Percentiles rank a stretch among this genome's conserved stretches.
phyloP scores from a whole-genome alignment of 1,284 basidiomycete genomes.

The Naganishia cerealis region DNA sequence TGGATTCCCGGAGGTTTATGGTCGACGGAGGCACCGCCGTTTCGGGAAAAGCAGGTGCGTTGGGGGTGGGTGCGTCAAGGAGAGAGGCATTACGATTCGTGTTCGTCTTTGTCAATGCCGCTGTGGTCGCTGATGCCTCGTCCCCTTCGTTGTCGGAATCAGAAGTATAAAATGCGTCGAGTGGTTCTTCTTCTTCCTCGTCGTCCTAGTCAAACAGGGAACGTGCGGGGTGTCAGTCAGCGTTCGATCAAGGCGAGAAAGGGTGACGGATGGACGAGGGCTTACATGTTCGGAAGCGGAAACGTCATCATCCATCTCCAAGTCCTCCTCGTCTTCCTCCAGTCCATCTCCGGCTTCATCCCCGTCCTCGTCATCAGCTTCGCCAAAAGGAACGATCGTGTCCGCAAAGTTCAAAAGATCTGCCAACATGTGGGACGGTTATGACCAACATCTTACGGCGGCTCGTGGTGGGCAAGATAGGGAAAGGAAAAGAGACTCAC shows the following conservation, averaged over 20 bases:
- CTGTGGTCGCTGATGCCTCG: conserved; percentile 35
- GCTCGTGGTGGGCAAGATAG: neutral
- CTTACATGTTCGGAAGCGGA: conserved; percentile 37
- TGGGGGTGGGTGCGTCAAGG: neutral
- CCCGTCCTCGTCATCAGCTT: conserved; percentile 33
- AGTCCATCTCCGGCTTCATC: conserved; percentile 22
- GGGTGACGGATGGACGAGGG: conserved; percentile 2
- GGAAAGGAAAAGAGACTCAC: conserved; percentile 56
- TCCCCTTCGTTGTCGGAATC: conserved; percentile 37
- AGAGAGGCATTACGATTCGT: conserved; percentile 36
- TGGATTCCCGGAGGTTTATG: too few species aligned
- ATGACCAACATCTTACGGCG: conserved; percentile 42
- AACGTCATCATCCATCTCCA: conserved; percentile 31
- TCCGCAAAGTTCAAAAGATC: conserved; percentile 58
- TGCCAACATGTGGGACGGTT: conserved; percentile 64
- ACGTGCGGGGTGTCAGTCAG: too few species aligned
- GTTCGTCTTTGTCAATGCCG: conserved; percentile 36
- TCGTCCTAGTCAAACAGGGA: conserved; percentile 16
- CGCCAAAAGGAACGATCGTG: conserved; percentile 39
- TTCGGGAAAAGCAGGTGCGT: too few species aligned
- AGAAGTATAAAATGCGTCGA: conserved; percentile 35
- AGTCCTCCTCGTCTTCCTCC: conserved; percentile 20
- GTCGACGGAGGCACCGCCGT: too few species aligned
- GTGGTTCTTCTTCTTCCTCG: conserved; percentile 43
- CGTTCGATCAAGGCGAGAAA: neutral